A percentile compares a stretch with the other conserved stretches of the same genome.
These are phyloP conservation scores for Teratosphaeria gauchensis DNA, from an alignment of 2,329 filamentous ascomycete species.

Conservation along the genomic window DNA sequence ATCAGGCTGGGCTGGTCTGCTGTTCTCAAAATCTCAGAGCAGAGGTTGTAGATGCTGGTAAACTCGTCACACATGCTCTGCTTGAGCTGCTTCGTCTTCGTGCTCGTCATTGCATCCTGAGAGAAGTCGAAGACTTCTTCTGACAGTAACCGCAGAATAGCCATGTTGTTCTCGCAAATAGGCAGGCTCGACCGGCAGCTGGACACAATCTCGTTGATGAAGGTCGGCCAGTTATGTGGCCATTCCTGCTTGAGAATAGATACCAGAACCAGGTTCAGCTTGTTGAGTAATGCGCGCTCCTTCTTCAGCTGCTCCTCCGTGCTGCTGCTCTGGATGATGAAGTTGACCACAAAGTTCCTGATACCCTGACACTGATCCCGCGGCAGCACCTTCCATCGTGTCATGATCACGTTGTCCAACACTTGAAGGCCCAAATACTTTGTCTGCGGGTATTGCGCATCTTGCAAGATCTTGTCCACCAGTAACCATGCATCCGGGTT, in stretches of 20 bases:
- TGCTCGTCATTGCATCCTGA: conserved; percentile 97
- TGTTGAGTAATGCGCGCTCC: conserved; percentile 88
- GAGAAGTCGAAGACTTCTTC: conserved; percentile 99
- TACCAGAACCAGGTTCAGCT: conserved; percentile 93
- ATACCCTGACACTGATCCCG: conserved; percentile 95
- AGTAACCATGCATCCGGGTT: conserved; percentile 96
- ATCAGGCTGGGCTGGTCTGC: conserved; percentile 81
- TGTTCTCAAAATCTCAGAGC: conserved; percentile 86
- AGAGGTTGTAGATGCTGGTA: conserved; percentile 95
- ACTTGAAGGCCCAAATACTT: conserved; percentile 97
- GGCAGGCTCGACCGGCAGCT: conserved; percentile 91
- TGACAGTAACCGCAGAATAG: conserved; percentile 84
- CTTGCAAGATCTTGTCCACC: conserved; percentile 91
- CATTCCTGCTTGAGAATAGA: conserved; percentile 98
- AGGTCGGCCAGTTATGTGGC: conserved; percentile 99
- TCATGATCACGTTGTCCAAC: conserved; percentile 96
- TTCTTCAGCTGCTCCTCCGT: conserved; percentile 78
- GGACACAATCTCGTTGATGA: conserved; percentile 98
- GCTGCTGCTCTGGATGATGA: conserved; percentile 88
- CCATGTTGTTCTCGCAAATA: conserved; percentile 99
- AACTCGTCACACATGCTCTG: conserved; percentile 99
- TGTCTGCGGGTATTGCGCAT: conserved; percentile 87
- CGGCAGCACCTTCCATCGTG: conserved; percentile 95
- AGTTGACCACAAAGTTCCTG: conserved; percentile 97
- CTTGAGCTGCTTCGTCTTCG: conserved; percentile 92